phyloP scores from a whole-genome alignment of 805 yeast species.

The Teunomyces funiuensis region DNA sequence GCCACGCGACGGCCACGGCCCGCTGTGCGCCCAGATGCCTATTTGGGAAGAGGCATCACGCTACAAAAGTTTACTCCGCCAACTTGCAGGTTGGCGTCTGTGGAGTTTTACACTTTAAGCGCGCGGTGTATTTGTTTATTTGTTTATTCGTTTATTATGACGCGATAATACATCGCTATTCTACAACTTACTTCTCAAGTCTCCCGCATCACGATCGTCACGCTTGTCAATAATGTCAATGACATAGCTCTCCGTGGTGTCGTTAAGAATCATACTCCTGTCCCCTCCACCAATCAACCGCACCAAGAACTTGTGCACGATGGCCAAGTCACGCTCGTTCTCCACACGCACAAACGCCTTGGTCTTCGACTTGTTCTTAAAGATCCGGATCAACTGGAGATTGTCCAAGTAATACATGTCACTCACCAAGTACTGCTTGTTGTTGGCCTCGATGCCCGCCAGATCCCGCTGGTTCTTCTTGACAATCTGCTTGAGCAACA shows the following conservation, averaged over 20 bases:
- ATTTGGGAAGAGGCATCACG: no score
- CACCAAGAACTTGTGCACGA: slow-evolving; percentile 23
- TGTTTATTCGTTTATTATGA: no score
- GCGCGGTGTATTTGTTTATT: no score
- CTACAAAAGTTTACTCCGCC: no score
- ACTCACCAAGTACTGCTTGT: slow-evolving; percentile 43
- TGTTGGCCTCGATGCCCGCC: slow-evolving; percentile 30
- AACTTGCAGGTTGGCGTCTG: no score
- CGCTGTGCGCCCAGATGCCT: no score
- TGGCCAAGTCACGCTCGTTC: slow-evolving; percentile 27
- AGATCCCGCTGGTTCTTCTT: slow-evolving; percentile 5
- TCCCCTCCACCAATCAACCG: slow-evolving; percentile 13
- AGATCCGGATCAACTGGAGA: slow-evolving; percentile 32
- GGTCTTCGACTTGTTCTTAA: slow-evolving; percentile 43
- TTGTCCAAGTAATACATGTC: slow-evolving; percentile 39
- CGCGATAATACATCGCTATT: not conserved
- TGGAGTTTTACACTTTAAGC: no score
- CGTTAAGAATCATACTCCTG: slow-evolving; percentile 14
- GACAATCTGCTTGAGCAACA: slow-evolving; percentile 28
- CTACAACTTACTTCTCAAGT: slow-evolving; percentile 1
- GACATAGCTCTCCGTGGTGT: slow-evolving; percentile 26
- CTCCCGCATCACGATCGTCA: slow-evolving; percentile 15
- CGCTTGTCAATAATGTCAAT: slow-evolving; percentile 36
- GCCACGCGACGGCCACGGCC: no score
- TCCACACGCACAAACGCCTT: slow-evolving; percentile 37